Percentiles rank a stretch among this genome's conserved stretches.
Evolutionary conservation across 805 yeast species (phyloP).

Genomic region (Wickerhamomyces mucosus): DNA sequence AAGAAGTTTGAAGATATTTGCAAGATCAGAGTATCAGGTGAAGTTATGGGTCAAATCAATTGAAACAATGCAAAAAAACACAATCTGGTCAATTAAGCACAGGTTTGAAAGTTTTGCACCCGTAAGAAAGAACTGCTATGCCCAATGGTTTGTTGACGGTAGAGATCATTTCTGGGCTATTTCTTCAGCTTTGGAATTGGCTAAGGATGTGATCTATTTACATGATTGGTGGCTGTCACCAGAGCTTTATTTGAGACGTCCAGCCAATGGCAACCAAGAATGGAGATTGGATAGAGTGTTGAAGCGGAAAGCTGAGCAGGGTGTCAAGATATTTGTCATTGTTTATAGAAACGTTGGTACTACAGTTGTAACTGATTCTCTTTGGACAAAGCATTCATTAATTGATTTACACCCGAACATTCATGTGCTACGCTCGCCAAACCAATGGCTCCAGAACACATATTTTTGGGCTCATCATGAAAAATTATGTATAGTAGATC

Average conservation of each 20-base stretch:
- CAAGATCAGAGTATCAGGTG: conserved; percentile 55
- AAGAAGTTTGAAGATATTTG: conserved; percentile 64
- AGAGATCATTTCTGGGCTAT: conserved; percentile 97
- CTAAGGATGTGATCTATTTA: conserved; percentile 84
- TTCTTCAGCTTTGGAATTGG: conserved; percentile 85
- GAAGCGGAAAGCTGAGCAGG: conserved; percentile 85
- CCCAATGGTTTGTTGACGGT: conserved; percentile 96
- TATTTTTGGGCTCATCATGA: conserved; percentile 99
- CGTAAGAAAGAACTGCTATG: conserved; percentile 70
- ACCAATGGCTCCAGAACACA: conserved; percentile 86
- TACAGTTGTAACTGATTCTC: conserved; percentile 87
- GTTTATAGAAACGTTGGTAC: conserved; percentile 90
- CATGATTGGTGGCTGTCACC: conserved; percentile 99
- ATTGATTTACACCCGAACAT: conserved; percentile 78
- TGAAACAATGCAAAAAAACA: conserved; percentile 51
- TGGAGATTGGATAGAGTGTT: conserved; percentile 86
- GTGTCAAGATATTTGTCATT: conserved; percentile 87
- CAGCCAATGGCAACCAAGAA: conserved; percentile 90
- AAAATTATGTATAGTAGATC: conserved; percentile 78
- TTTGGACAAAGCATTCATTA: conserved; percentile 90
- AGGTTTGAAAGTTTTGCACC: conserved; percentile 93
- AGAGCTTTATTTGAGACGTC: conserved; percentile 84
- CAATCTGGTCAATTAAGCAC: conserved; percentile 65
- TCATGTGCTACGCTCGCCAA: conserved; percentile 89
- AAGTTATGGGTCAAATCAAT: conserved; percentile 72